Evolutionary conservation across 2,329 filamentous ascomycete genomes (phyloP).

Genomic region (Colletotrichum lupini): DNA sequence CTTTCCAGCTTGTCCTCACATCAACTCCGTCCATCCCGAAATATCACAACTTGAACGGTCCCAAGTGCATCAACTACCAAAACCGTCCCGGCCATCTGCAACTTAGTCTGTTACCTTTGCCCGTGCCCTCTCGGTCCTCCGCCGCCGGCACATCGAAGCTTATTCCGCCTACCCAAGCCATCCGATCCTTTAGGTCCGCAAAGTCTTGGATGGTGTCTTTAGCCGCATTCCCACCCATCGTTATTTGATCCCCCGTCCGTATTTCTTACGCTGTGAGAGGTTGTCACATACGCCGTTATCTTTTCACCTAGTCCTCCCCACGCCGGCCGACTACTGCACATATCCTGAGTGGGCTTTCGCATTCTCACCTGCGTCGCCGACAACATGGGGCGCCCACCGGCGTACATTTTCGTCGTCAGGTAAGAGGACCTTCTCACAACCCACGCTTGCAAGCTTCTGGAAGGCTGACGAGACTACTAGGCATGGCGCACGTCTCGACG

Average conservation of each 20-base stretch:
- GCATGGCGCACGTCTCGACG: constrained; percentile 93
- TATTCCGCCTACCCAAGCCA: constrained; percentile 28
- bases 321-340: not conserved
- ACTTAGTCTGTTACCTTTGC: constrained; percentile 14
- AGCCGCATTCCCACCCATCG: constrained; percentile 13
- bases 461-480: constrained; percentile 47
- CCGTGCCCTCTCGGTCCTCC: constrained; percentile 19
- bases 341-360: constrained; percentile 1
- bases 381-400: constrained; percentile 54
- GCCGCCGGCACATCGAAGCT: constrained; percentile 25
- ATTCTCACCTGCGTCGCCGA: constrained; percentile 1
- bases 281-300: constrained; percentile 11
- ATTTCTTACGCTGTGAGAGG: constrained; percentile 4
- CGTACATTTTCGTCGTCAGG: constrained; percentile 58
- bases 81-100: not conserved
- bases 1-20: not conserved
- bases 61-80: not conserved
- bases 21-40: not conserved
- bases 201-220: constrained; percentile 12
- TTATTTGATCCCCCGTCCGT: constrained; percentile 18
- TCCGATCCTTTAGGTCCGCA: constrained; percentile 10
- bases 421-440: constrained; percentile 36
- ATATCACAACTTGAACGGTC: not conserved
- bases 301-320: constrained; percentile 1
- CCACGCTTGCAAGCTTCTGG: not conserved